A percentile compares a stretch with the other conserved stretches of the same genome.
phyloP scores from a whole-genome alignment of 139 green algal species.

The Chlorella sp. region DNA sequence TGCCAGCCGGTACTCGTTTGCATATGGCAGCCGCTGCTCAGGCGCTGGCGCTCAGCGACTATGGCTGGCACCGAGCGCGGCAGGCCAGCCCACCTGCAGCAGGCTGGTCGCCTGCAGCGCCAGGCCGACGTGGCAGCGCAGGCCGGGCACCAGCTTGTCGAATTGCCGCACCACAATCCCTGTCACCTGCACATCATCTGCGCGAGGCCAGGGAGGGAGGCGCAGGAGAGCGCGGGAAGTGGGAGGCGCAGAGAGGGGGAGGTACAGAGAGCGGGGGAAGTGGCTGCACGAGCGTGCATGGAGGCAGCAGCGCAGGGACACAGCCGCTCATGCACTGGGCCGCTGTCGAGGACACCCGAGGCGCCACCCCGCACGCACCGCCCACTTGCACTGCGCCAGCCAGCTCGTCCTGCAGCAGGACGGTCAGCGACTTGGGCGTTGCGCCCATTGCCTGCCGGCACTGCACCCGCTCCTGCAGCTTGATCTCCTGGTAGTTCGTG shows the following conservation, averaged over 20 bases:
- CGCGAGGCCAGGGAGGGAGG: too few relatives aligned
- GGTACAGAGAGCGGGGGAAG: too few relatives aligned
- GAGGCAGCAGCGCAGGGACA: background rate
- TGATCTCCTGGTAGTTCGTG: conserved; percentile 74
- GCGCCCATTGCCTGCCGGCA: conserved; percentile 57
- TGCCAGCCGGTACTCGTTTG: too few relatives aligned
- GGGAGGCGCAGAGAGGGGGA: too few relatives aligned
- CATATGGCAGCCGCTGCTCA: too few relatives aligned
- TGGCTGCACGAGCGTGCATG: too few relatives aligned
- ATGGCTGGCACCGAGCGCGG: too few relatives aligned
- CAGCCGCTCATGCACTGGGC: background rate
- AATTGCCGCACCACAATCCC: conserved; percentile 74
- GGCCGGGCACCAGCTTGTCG: conserved; percentile 46
- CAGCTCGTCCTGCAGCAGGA: conserved; percentile 86
- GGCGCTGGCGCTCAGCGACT: too few relatives aligned
- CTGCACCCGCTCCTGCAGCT: conserved; percentile 69
- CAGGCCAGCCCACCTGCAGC: too few relatives aligned
- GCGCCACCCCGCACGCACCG: conserved; percentile 51
- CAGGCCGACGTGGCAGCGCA: conserved; percentile 55
- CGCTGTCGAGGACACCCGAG: too few relatives aligned
- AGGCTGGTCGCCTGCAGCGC: conserved; percentile 39
- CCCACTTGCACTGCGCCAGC: conserved; percentile 74
- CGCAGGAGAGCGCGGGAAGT: too few relatives aligned
- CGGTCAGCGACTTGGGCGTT: conserved; percentile 60
- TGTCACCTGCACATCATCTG: conserved; percentile 84